Evolutionary conservation across 768 basidiomycete genomes (phyloP).

Genomic region (Tricholoma sp.): DNA sequence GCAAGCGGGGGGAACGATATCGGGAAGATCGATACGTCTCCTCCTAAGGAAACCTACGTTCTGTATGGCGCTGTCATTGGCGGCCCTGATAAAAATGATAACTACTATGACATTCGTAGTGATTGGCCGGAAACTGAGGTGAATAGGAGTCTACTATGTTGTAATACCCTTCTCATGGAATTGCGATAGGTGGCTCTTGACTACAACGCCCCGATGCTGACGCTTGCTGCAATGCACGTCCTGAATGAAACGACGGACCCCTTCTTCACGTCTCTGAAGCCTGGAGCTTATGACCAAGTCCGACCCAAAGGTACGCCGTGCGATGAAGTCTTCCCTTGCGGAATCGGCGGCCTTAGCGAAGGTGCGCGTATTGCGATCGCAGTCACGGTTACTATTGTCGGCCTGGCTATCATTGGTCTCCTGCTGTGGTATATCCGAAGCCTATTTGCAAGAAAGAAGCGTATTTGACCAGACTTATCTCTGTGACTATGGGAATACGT

Average conservation of each 20-base stretch:
- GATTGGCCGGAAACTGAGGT: constrained; percentile 92
- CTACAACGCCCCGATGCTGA: constrained; percentile 87
- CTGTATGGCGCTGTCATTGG: constrained; percentile 88
- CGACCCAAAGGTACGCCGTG: constrained; percentile 71
- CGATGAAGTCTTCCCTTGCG: constrained; percentile 57
- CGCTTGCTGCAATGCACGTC: constrained; percentile 76
- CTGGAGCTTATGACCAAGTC: constrained; percentile 58
- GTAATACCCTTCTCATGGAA: background rate
- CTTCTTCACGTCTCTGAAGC: constrained; percentile 66
- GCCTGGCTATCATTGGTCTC: constrained; percentile 49
- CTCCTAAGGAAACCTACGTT: constrained; percentile 65
- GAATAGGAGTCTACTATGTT: constrained; percentile 1
- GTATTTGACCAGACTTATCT: background rate
- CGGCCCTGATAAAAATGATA: constrained; percentile 73
- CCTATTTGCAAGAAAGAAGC: constrained; percentile 1
- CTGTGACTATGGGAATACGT: background rate
- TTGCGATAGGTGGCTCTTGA: constrained; percentile 64
- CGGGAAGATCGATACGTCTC: constrained; percentile 62
- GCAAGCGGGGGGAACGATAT: constrained; percentile 80
- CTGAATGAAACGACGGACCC: constrained; percentile 65
- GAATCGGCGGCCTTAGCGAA: constrained; percentile 47
- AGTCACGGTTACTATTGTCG: constrained; percentile 57
- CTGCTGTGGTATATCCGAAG: constrained; percentile 34
- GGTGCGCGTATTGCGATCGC: constrained; percentile 68
- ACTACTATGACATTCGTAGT: constrained; percentile 78